These are phyloP conservation scores for Stereocaulon alpinum DNA, from an alignment of 495 filamentous ascomycete genomes.

Conservation along the genomic window DNA sequence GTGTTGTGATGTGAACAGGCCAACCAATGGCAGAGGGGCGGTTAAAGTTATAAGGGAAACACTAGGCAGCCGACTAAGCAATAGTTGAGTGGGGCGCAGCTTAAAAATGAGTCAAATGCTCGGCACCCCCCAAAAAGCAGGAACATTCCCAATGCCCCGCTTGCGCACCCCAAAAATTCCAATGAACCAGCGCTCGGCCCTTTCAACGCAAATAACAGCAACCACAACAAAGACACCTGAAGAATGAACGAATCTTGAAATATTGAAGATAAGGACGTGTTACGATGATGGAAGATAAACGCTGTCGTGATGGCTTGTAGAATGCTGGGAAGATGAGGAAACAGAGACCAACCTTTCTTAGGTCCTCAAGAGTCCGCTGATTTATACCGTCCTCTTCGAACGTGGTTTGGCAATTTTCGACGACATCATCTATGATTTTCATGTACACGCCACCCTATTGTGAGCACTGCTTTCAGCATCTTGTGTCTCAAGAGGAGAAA, in stretches of 20 bases:
- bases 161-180: slow-evolving; percentile 9
- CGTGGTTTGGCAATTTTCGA: slow-evolving; percentile 76
- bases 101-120: slow-evolving; percentile 25
- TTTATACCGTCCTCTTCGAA: slow-evolving; percentile 96
- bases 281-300: not conserved
- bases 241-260: not conserved
- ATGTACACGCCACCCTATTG: slow-evolving; percentile 70
- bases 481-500: slow-evolving; percentile 4
- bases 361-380: slow-evolving; percentile 67
- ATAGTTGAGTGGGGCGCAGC: slow-evolving; percentile 20
- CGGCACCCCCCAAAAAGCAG: slow-evolving; percentile 15
- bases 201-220: not conserved
- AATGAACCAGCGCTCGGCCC: slow-evolving; percentile 8
- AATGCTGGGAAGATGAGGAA: not conserved
- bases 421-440: slow-evolving; percentile 84
- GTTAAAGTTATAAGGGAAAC: slow-evolving; percentile 15
- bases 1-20: not conserved
- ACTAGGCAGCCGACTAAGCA: slow-evolving; percentile 12
- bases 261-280: not conserved
- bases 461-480: slow-evolving; percentile 19
- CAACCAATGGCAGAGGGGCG: slow-evolving; percentile 18
- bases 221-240: not conserved
- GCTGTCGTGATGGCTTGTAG: not conserved
- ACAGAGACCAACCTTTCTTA: slow-evolving; percentile 61
- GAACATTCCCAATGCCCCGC: slow-evolving; percentile 12